Evolutionary conservation across 768 basidiomycete species (phyloP), one percentile per base, ranked within the genome.

Genomic region (Russula abietina): DNA sequence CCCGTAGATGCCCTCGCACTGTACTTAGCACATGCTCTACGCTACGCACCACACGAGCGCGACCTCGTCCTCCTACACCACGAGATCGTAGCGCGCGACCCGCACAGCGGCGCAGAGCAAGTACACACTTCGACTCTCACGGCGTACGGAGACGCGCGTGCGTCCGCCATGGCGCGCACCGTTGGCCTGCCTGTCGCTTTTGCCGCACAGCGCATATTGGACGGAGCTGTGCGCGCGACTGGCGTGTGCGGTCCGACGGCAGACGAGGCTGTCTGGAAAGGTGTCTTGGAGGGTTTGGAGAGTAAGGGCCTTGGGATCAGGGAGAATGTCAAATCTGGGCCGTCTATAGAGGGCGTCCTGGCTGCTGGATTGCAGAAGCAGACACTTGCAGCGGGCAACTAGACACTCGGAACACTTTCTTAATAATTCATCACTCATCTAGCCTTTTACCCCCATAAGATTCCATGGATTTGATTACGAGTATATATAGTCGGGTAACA

Each of bases 21-120:
- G 41, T 77, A 93, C 8, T 81, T 97, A 17, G 80, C 88, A 0
- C 80, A 86, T 68, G 86, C 84, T 64, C 81, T 95, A 38, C 77
- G 78, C 12, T 97, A 96, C 71, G 71, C 64, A 0, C 81, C 83
- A 0, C 75, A 78, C 43, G 95, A 98, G 72, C 82, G 86, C 19
- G 95, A 98, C 71, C 84, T 93, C 75, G 93, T 94, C 64, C 80
- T 96, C 32, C 83, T 97, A 17, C 79, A 86, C 57, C 94, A 98
- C 73, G 87, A 94, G 72, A 79, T 97, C 67, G 81, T 89, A 55
- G 80, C 86, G 0, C 68, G 69, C 63, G 45, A 74, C 43, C 59
- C 7, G 30, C 43, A 33, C 3, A 61, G 60, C 14, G 62, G 57
- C 60, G 41, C 65, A 24, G 77, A 80, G 67, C 79, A 85, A 66